Conservation (phyloP, 768 basidiomycete species). For the Tubosaeta sp. region DNA sequence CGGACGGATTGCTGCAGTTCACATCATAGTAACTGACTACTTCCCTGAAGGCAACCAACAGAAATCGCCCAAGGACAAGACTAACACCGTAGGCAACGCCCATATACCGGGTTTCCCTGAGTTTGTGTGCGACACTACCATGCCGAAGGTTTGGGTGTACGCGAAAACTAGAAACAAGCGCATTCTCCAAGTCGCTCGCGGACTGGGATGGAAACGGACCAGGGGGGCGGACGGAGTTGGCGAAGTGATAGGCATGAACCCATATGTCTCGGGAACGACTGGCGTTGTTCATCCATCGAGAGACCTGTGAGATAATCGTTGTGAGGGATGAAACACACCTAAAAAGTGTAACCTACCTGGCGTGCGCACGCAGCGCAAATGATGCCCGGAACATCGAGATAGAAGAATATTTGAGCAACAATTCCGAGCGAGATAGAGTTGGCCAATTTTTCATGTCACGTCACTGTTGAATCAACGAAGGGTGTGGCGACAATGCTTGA, state of each 20-base stretch:
- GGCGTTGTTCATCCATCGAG: neutral
- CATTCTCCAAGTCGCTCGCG: too few species aligned
- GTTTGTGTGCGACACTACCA: neutral
- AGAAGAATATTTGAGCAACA: neutral
- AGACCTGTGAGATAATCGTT: neutral
- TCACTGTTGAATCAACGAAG: too few species aligned
- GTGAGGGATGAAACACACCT: neutral
- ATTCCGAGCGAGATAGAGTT: too few species aligned
- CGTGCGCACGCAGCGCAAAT: neutral
- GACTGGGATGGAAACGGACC: too few species aligned
- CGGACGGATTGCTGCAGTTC: neutral
- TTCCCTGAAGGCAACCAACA: slow-evolving; percentile 11
- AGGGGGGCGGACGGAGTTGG: too few species aligned
- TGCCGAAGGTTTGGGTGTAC: too few species aligned
- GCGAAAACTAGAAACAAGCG: too few species aligned
- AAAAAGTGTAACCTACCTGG: neutral
- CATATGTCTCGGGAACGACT: slow-evolving; percentile 11
- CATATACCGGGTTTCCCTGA: slow-evolving; percentile 8
- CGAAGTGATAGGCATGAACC: slow-evolving; percentile 17
- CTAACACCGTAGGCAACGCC: neutral
- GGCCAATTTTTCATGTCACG: too few species aligned
- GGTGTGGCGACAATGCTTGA: too few species aligned
- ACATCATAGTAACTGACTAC: slow-evolving; percentile 15
- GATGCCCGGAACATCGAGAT: neutral
- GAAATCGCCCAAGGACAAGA: slow-evolving; percentile 15